Evolutionary conservation across 257 asterid genomes (phyloP), one percentile per base, ranked within the genome.

Genomic region (Scutellaria baicalensis): DNA sequence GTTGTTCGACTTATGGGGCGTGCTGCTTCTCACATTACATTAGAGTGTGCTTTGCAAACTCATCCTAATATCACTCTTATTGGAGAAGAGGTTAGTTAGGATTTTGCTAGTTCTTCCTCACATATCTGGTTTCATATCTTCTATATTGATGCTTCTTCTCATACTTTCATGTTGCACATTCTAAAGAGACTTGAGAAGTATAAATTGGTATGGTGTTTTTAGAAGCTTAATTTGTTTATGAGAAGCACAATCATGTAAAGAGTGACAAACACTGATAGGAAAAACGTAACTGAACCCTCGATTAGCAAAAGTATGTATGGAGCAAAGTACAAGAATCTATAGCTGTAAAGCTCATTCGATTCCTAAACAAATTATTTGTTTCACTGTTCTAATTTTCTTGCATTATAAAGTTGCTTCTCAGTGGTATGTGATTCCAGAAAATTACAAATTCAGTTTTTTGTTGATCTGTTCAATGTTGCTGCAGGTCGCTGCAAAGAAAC

Each of bases 1-100:
- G 99, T 94, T 83, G 99, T 94, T 65, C 82, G 98, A 70, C 98
- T 94, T 64, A 94, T 94, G 99, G 99, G 99, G 5, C 96, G 98
- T 79, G 90, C 99, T 78, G 99, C 98, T 72, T 94, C 99, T 66
- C 99, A 93, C 88, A 93, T 93, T 63, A 93, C 99, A 62, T 73
- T 93, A 59, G 99, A 93, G 86, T 93, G 99, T 77, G 99, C 99
- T 59, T 69, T 93, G 83, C 97, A 93, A 82, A 93, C 99, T 70
- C 99, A 89, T 82, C 97, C 99, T 60, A 93, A 93, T 76, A 66
- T 93, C 75, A 89, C 99, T 77, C 89, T 93, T 61, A 83, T 93
- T 76, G 99, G 97, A 67, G 99, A 93, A 87, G 99, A 93, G 99
- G 99, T 93, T 81, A 48, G 20, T 65, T 66, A 39, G 5, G 20